Base-by-base conservation (phyloP, 345 rosid species). In the Euphorbia lathyris region DNA sequence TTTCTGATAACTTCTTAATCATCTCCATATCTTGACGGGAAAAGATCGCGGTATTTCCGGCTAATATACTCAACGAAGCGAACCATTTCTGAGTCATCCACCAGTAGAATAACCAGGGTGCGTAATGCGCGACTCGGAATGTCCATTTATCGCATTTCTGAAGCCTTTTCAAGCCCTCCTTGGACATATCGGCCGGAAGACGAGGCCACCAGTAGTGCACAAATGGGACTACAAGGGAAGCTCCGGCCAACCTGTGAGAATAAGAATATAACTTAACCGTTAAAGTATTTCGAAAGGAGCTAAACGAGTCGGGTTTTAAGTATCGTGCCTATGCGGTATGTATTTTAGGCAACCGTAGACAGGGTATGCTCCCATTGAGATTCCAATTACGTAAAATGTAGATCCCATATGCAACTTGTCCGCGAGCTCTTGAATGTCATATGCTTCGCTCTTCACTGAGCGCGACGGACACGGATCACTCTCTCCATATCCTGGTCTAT, bases 401-500 rank as follows among this genome's bases (percentile, higher is more conserved):
- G 86, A 69, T 27, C 98, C 95, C 58, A 94, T 65, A 63, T 89
- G 80, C 82, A 94, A 74, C 69, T 83, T 84, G 77, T 94, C 96
- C 0, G 90, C 97, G 17, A 94, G 82, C 79, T 94, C 95, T 85
- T 89, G 85, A 62, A 91, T 81, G 76, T 91, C 96, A 68, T 76
- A 83, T 59, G 97, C 96, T 75, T 89, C 95, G 63, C 80, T 87
- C 67, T 90, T 91, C 70, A 94, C 93, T 0, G 96, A 73, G 9
- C 93, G 84, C 34, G 85, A 81, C 34, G 93, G 94, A 72, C 88
- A 42, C 23, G 96, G 98, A 76, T 94, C 97, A 74, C 98, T 94
- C 76, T 94, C 95, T 58, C 96, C 98, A 70, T 94, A 91, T 20
- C 98, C 98, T 20, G 97, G 89, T 84, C 98, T 82, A 76, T 94